Evolutionary conservation across 306 rosid genomes (phyloP), one percentile per base, ranked within the genome.

Genomic region (Lathyrus sativus): DNA sequence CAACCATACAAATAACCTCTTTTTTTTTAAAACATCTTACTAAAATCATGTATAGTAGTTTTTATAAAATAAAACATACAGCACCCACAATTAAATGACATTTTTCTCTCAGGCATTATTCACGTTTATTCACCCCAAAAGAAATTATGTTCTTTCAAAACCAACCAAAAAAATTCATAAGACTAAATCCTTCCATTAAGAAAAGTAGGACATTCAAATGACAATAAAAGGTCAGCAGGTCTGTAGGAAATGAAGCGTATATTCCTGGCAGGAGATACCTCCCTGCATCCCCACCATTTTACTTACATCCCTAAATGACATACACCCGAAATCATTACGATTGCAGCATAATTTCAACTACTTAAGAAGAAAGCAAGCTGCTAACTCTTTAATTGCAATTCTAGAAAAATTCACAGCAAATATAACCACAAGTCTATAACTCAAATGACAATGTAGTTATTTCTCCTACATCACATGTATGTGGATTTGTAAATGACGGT

Each of bases 401-500:
- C 37, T 35, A 45, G 59, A 37, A 57, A 46, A 44, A 65, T 7
- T 31, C 61, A 56, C 73, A 55, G 35, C 26, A 55, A 65, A 65
- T 29, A 4, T 13, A 55, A 53, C n/a, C 57, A 50, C 13, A 11
- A 17, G 26, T 48, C 17, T 42, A 72, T 41, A 41, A 29, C 46
- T 11, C 68, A 53, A 26, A 28, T 29, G 17, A 28, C 39, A 49
- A 7, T 19, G 24, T 10, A 19, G 33, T 53, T 11, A 53, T 53
- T 53, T 51, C 59, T 19, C 31, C 31, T 53, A 53, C 31, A 53
- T 22, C 24, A 22, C 33, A 28, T 13, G 19, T 28, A 22, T 56
- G 11, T 13, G 62, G 8, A 12, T 56, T 39, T 28, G 14, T 19
- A 53, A 53, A 22, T 19, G 37, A 18, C 6, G 62, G 62, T 56